Evolutionary conservation across 78 protist species (phyloP).

Genomic region (Speleostelium caveatum): DNA sequence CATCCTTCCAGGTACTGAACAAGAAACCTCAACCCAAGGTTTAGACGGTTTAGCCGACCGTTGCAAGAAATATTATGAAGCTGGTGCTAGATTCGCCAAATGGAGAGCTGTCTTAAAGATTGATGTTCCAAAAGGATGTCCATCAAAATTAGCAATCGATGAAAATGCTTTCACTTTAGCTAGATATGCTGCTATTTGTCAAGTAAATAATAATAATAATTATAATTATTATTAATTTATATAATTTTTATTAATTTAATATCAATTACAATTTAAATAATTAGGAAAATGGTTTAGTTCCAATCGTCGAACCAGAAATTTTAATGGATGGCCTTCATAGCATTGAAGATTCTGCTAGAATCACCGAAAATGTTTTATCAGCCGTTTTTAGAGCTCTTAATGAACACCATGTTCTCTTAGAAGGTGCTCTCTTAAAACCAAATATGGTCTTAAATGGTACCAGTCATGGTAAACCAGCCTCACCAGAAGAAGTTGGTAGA

Average conservation of each 20-base stretch:
- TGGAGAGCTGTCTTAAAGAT: constrained; percentile 92
- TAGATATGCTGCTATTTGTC: constrained; percentile 95
- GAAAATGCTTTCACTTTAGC: constrained; percentile 94
- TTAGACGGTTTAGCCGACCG: constrained; percentile 91
- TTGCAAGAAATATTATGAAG: constrained; percentile 88
- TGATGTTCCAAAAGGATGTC: constrained; percentile 77
- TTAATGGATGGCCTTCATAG: constrained; percentile 90
- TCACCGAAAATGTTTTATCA: constrained; percentile 80
- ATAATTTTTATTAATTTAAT: too few species aligned
- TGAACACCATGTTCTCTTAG: constrained; percentile 85
- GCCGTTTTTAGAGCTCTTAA: constrained; percentile 78
- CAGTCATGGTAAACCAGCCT: background rate
- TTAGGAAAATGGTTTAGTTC: constrained; percentile 92
- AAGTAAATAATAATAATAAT: constrained; percentile 57
- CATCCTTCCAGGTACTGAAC: constrained; percentile 80
- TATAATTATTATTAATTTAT: too few species aligned
- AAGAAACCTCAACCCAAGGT: constrained; percentile 94
- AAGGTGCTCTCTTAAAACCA: constrained; percentile 95
- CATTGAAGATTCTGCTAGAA: constrained; percentile 61
- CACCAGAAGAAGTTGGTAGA: constrained; percentile 86
- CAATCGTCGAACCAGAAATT: constrained; percentile 98
- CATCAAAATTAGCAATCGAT: constrained; percentile 86
- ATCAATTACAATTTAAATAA: too few species aligned
- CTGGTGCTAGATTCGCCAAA: constrained; percentile 98
- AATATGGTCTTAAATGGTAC: constrained; percentile 94